Percentiles rank a stretch among this genome's conserved stretches.
phyloP scores from a whole-genome alignment of 257 asterid genomes.

The Lantana camara region DNA sequence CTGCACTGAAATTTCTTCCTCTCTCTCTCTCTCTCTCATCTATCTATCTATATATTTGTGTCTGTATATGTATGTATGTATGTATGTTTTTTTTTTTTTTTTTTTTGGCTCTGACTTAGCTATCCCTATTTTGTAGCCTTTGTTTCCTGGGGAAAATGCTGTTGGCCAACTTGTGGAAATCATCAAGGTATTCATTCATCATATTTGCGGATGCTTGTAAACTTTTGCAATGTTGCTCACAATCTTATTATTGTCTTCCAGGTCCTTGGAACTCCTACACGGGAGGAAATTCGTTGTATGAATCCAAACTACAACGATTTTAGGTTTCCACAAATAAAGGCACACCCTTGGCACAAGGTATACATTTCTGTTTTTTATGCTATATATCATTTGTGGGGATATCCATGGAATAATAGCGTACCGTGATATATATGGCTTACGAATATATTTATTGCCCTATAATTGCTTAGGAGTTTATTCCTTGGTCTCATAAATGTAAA shows the following conservation, averaged over 20 bases:
- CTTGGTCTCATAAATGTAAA: neutral
- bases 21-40: no score
- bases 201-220: constrained; percentile 19
- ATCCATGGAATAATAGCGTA: neutral
- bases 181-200: constrained; percentile 62
- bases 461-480: neutral
- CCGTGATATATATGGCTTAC: neutral
- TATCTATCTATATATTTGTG: neutral
- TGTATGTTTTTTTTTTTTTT: no score
- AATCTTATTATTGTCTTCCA: constrained; percentile 36
- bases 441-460: neutral
- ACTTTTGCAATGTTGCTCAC: constrained; percentile 1
- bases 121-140: constrained; percentile 54
- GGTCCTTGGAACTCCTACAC: constrained; percentile 98
- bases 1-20: neutral
- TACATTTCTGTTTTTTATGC: constrained; percentile 10
- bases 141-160: constrained; percentile 96
- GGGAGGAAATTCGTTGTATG: constrained; percentile 97
- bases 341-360: constrained; percentile 99
- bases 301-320: constrained; percentile 87
- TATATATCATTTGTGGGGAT: neutral
- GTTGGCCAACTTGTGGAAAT: constrained; percentile 98
- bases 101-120: constrained; percentile 31
- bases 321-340: constrained; percentile 93
- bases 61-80: neutral